Evolutionary conservation across 495 filamentous ascomycete genomes (phyloP), one percentile per base, ranked within the genome.

Genomic region (Tuber aestivum): DNA sequence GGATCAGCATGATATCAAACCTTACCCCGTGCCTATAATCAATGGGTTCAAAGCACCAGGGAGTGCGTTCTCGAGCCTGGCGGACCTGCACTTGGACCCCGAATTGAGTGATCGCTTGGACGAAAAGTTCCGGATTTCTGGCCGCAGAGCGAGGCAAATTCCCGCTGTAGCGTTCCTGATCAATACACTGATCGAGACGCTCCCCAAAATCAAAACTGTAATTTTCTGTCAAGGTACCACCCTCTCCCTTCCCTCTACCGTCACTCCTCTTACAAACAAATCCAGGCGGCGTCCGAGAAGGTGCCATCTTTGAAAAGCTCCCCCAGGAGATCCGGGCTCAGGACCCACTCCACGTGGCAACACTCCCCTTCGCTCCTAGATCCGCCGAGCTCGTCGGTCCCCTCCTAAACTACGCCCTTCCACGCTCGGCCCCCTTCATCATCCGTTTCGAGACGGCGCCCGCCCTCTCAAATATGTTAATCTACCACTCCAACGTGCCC

Each of bases 1-100:
- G 87, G 86, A 90, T 81, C 87, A 88, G 70, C 90, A 93, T 70
- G 83, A 86, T 1, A 87, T 91, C 41, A 85, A 88, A 70, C 91
- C 90, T 0, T 97, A 97, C 78, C 94, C 94, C 0, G 92, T 97
- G 23, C 91, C 93, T 0, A 89, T 91, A 70, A 91, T 97, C 84
- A 94, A 95, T 50, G 90, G 94, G 4, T 97, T 95, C 80, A 88
- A 86, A 1, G 92, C 91, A 0, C 83, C 84, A 0, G 89, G 88
- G 38, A 77, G 86, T 27, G 85, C 87, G 27, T 97, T 97, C 77
- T 83, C 86, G 70, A 85, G 89, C 77, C 91, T 90, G 21, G 84
- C 86, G 35, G 81, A 86, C 35, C 88, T 94, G 82, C 85, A 91
- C 65, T 83, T 87, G 27, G 82, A 87, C 56, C 88, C 89, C 72